Conservation (phyloP, 2,329 filamentous ascomycete species). For the Neophaeococcomyces aloes region DNA sequence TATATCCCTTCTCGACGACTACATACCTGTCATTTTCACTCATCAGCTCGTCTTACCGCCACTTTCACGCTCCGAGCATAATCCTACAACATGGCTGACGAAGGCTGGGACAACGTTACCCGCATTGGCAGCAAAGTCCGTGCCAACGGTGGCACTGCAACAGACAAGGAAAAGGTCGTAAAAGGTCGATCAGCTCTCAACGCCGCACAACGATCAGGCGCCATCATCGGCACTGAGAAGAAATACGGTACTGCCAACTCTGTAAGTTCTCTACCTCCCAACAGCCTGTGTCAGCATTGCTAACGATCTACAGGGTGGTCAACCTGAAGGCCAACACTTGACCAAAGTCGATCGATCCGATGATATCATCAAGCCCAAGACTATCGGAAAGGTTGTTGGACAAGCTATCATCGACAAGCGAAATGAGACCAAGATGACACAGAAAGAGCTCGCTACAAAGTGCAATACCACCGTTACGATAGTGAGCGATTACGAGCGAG, state of each 20-base stretch:
- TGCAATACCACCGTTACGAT: slow-evolving; percentile 76
- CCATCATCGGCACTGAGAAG: slow-evolving; percentile 79
- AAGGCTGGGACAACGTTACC: slow-evolving; percentile 76
- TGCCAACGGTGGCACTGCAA: slow-evolving; percentile 45
- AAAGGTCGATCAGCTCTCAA: slow-evolving; percentile 77
- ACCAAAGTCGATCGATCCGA: slow-evolving; percentile 97
- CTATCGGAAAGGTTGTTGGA: slow-evolving; percentile 68
- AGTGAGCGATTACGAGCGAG: slow-evolving; percentile 77
- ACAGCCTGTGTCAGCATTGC: slow-evolving; percentile 13
- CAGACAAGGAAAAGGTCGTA: slow-evolving; percentile 74
- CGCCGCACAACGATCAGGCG: slow-evolving; percentile 72
- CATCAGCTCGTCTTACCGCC: not conserved
- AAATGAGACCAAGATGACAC: slow-evolving; percentile 87
- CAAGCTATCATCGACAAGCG: slow-evolving; percentile 72
- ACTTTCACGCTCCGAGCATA: not conserved
- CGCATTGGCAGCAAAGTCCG: slow-evolving; percentile 86
- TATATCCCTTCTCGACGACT: not conserved
- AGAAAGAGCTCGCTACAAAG: slow-evolving; percentile 75
- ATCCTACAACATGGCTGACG: slow-evolving; percentile 5
- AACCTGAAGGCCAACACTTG: slow-evolving; percentile 75
- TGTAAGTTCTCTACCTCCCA: slow-evolving; percentile 44
- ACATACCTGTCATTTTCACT: not conserved
- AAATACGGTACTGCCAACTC: slow-evolving; percentile 70
- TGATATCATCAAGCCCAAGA: slow-evolving; percentile 96
- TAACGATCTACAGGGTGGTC: slow-evolving; percentile 32